Evolutionary conservation across 805 yeast genomes (phyloP).

Genomic region (Yarrowia yakushimensis): DNA sequence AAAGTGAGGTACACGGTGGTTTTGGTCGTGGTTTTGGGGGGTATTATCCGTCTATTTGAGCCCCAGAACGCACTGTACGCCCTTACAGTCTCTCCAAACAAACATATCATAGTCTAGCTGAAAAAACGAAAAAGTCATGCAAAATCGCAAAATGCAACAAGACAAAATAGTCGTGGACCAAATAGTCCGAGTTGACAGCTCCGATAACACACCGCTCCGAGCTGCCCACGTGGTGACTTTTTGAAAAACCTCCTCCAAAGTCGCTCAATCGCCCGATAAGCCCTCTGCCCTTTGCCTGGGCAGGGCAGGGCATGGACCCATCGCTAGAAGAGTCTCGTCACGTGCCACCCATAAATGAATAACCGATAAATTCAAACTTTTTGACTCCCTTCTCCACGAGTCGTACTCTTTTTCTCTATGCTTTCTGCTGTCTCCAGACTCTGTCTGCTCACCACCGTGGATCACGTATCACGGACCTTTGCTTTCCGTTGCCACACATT

Average conservation of each 20-base stretch:
- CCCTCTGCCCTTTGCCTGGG: no score
- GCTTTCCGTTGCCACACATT: background rate
- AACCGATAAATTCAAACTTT: background rate
- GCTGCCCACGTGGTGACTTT: constrained; percentile 18
- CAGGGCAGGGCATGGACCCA: no score
- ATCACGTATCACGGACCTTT: no score
- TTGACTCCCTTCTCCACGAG: background rate
- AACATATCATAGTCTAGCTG: background rate
- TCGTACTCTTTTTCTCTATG: background rate
- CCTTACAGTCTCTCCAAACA: no score
- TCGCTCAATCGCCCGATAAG: no score
- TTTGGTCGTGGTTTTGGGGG: background rate
- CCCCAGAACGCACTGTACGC: no score
- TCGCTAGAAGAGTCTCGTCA: background rate
- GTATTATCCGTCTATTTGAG: no score
- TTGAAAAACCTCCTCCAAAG: no score
- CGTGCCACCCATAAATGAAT: background rate
- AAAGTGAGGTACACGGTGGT: background rate
- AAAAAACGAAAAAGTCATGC: background rate
- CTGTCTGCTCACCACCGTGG: no score
- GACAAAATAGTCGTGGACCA: background rate
- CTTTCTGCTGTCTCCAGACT: no score
- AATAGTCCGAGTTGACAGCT: background rate
- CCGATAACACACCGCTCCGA: constrained; percentile 15
- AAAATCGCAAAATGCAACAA: background rate